These are phyloP conservation scores for Alternaria ethzedia DNA, from an alignment of 2,329 filamentous ascomycete species.

Conservation along the genomic window DNA sequence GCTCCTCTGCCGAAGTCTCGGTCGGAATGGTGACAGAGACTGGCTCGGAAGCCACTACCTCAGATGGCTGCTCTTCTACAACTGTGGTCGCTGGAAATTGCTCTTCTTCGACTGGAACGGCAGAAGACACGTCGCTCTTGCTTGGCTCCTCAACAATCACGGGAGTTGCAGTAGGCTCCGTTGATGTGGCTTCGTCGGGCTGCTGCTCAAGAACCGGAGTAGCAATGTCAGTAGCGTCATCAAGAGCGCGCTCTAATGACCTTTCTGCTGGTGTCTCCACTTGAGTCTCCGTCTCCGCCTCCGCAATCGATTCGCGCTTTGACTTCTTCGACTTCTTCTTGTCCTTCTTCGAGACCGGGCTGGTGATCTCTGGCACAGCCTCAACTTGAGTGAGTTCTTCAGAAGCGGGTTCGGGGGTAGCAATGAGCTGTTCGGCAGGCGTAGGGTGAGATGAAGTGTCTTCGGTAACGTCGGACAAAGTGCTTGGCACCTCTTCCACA, in stretches of 20 bases:
- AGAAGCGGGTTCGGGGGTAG: not conserved
- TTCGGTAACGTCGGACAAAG: not conserved
- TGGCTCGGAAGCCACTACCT: not conserved
- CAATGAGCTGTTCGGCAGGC: not conserved
- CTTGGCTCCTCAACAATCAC: not conserved
- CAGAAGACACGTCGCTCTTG: not conserved
- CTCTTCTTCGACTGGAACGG: not conserved
- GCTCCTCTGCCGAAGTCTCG: not conserved
- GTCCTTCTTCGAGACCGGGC: constrained; percentile 18
- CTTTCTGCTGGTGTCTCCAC: constrained; percentile 9
- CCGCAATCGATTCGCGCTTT: constrained; percentile 24
- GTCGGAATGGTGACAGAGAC: not conserved
- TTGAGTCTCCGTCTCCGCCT: constrained; percentile 9
- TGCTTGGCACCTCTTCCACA: not conserved
- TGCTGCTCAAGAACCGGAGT: not conserved
- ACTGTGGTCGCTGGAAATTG: not conserved
- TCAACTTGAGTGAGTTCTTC: not conserved
- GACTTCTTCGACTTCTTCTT: constrained; percentile 33
- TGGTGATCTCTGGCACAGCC: not conserved
- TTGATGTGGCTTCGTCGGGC: not conserved
- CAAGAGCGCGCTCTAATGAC: constrained; percentile 4
- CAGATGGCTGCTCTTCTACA: not conserved
- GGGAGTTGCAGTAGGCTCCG: not conserved
- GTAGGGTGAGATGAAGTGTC: not conserved
- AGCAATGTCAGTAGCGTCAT: not conserved